Conservation (phyloP, 495 filamentous ascomycete species). For the Aspergillus indologenus region DNA sequence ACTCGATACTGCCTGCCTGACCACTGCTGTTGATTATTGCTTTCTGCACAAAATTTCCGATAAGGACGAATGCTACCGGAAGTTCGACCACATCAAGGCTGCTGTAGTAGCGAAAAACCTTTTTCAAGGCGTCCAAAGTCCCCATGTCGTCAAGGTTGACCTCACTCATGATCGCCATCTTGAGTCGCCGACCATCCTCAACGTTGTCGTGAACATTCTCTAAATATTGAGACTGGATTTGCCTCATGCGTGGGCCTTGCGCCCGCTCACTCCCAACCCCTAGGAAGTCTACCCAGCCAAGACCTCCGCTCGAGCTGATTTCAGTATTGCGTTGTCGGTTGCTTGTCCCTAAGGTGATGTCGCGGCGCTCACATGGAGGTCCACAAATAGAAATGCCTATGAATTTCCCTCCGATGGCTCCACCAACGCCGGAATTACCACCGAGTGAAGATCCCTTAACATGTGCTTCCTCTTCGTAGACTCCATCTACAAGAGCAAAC, state of each 20-base stretch:
- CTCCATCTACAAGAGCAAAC: conserved; percentile 89
- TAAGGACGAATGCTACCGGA: conserved; percentile 74
- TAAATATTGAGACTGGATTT: conserved; percentile 54
- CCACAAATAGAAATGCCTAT: conserved; percentile 85
- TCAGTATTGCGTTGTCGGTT: conserved; percentile 52
- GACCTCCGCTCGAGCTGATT: conserved; percentile 65
- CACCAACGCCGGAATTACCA: conserved; percentile 75
- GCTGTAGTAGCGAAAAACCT: conserved; percentile 68
- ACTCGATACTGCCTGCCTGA: conserved; percentile 76
- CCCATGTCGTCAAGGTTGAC: conserved; percentile 79
- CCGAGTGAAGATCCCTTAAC: conserved; percentile 63
- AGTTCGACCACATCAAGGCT: conserved; percentile 44
- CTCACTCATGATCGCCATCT: conserved; percentile 73
- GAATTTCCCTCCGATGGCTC: conserved; percentile 84
- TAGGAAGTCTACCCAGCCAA: conserved; percentile 96
- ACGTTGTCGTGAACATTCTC: conserved; percentile 21
- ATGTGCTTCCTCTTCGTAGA: conserved; percentile 88
- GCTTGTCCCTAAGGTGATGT: conserved; percentile 69
- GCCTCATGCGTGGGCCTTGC: conserved; percentile 76
- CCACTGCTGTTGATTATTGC: conserved; percentile 64
- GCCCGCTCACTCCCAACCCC: conserved; percentile 89
- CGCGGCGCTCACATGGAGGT: conserved; percentile 82
- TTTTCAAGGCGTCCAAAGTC: conserved; percentile 71
- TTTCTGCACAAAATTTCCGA: conserved; percentile 78
- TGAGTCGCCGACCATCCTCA: conserved; percentile 39